These are phyloP conservation scores for Dittrichia graveolens DNA, from an alignment of 129 eudicot species.

Conservation along the genomic window DNA sequence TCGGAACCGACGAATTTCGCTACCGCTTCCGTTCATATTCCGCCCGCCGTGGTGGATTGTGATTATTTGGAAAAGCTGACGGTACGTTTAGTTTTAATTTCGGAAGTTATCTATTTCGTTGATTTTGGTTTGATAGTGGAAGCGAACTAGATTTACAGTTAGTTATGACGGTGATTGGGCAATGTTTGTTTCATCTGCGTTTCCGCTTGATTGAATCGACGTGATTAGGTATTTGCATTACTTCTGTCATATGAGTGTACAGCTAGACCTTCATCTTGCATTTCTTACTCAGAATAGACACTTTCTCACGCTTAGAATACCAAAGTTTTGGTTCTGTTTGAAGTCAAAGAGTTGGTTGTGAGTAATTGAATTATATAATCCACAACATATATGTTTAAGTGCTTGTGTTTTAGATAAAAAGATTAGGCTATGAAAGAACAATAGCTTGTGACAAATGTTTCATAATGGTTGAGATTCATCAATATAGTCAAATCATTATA, in stretches of 20 bases:
- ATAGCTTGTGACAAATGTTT: background rate
- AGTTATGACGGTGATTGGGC: conserved; percentile 22
- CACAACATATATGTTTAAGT: background rate
- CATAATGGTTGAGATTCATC: background rate
- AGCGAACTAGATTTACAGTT: conserved; percentile 13
- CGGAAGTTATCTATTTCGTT: conserved; percentile 4
- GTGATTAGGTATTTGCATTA: conserved; percentile 25
- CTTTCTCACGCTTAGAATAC: background rate
- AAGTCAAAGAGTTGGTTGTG: background rate
- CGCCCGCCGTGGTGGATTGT: conserved; percentile 30
- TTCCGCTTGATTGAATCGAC: conserved; percentile 33
- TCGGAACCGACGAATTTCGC: conserved; percentile 33
- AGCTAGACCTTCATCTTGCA: background rate
- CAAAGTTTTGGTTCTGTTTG: conserved; percentile 6
- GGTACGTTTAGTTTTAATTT: conserved; percentile 41
- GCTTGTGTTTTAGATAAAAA: background rate
- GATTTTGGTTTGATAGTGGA: conserved; percentile 6
- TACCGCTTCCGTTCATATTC: conserved; percentile 41
- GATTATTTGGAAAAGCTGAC: conserved; percentile 54
- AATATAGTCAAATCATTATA: background rate
- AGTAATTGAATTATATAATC: background rate
- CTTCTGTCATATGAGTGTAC: conserved; percentile 14
- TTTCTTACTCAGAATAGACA: too few relatives aligned
- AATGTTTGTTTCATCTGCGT: conserved; percentile 22
- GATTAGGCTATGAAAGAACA: background rate